These are phyloP conservation scores for Chenopodium berlandieri DNA, from an alignment of 148 eudicot genomes.

Conservation along the genomic window DNA sequence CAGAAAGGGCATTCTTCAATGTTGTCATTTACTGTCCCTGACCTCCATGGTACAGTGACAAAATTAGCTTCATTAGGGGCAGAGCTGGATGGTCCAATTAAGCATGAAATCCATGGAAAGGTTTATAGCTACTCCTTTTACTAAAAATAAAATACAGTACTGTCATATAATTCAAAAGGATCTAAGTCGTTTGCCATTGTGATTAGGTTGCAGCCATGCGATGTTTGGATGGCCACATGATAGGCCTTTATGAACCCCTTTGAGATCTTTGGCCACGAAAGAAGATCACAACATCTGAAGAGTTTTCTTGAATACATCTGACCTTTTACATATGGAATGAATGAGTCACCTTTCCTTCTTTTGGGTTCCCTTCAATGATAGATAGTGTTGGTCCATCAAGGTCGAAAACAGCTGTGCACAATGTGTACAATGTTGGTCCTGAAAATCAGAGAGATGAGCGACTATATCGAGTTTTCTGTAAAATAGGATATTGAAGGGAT, in stretches of 20 bases:
- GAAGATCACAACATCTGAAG: background rate
- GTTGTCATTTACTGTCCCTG: constrained; percentile 77
- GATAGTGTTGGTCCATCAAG: constrained; percentile 53
- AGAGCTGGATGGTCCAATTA: constrained; percentile 80
- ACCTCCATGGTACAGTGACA: constrained; percentile 61
- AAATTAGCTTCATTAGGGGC: constrained; percentile 81
- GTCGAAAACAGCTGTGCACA: constrained; percentile 73
- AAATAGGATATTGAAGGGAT: background rate
- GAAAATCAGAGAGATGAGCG: constrained; percentile 21
- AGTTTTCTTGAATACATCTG: background rate
- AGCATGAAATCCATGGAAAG: constrained; percentile 87
- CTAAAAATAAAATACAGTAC: background rate
- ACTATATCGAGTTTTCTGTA: background rate
- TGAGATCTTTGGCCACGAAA: constrained; percentile 27
- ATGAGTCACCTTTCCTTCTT: constrained; percentile 38
- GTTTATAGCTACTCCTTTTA: constrained; percentile 24
- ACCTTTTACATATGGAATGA: constrained; percentile 34
- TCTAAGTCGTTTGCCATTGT: background rate
- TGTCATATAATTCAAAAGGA: background rate
- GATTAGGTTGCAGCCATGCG: constrained; percentile 68
- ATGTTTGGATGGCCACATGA: constrained; percentile 69
- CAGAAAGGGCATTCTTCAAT: constrained; percentile 71
- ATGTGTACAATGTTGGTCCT: constrained; percentile 71
- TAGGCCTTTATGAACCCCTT: constrained; percentile 72
- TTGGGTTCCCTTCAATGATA: constrained; percentile 64